Conservation (phyloP, 306 rosid genomes). For the Cyamopsis tetragonoloba region DNA sequence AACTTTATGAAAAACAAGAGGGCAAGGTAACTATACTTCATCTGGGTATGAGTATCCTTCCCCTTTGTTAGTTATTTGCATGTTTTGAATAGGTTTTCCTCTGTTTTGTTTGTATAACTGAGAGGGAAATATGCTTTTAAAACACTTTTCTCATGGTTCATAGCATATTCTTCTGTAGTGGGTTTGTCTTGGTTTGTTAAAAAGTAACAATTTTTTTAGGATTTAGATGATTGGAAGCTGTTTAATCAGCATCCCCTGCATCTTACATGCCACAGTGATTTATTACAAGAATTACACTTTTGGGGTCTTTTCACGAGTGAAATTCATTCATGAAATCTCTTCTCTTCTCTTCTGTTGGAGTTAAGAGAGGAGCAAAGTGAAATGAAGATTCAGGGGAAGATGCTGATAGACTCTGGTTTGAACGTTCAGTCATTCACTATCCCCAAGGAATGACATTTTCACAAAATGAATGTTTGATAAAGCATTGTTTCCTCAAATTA, state of each 20-base stretch:
- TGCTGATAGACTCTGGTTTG: background rate
- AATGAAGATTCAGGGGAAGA: background rate
- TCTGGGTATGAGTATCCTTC: background rate
- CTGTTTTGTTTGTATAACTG: background rate
- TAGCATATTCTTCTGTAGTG: background rate
- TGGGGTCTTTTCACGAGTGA: background rate
- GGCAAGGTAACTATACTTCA: conserved; percentile 62
- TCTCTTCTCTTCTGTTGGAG: background rate
- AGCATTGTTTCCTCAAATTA: conserved; percentile 17
- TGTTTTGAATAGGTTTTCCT: background rate
- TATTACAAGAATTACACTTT: background rate
- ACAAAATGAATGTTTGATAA: conserved; percentile 7
- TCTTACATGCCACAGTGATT: conserved; percentile 29
- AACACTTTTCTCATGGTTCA: background rate
- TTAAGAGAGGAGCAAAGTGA: conserved; percentile 1
- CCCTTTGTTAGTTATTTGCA: background rate
- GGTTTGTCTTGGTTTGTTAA: background rate
- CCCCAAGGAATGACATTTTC: background rate
- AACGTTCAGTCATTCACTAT: background rate
- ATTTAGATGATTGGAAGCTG: conserved; percentile 1
- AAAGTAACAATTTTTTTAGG: background rate
- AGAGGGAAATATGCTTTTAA: background rate
- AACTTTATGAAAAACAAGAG: conserved; percentile 85
- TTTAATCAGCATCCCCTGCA: conserved; percentile 23
- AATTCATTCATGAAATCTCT: background rate